phyloP scores from a whole-genome alignment of 306 rosid species.

The Trifolium dubium region DNA sequence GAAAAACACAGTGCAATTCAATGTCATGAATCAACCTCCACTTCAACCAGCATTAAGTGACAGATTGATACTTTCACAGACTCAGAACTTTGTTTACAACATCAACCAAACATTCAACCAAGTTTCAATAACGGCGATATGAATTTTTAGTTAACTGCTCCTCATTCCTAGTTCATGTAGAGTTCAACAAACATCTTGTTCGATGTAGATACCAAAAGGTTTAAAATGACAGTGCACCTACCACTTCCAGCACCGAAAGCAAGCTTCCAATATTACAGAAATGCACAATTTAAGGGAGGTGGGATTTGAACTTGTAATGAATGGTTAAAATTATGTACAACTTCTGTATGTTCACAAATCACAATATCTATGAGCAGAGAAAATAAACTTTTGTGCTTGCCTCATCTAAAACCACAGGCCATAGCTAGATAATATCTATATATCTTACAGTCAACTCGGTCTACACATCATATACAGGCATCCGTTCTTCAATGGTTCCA shows the following conservation, averaged over 20 bases:
- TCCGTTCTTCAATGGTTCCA: conserved; percentile 60
- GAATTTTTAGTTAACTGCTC: not conserved
- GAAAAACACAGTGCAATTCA: not conserved
- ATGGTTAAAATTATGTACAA: conserved; percentile 42
- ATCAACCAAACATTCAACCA: conserved; percentile 34
- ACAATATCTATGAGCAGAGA: conserved; percentile 32
- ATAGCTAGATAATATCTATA: conserved; percentile 35
- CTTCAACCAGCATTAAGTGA: not conserved
- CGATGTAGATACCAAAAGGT: not conserved
- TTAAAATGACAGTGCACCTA: not conserved
- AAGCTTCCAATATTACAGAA: not conserved
- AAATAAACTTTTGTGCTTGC: conserved; percentile 48
- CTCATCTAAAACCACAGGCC: conserved; percentile 62
- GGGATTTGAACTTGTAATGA: conserved; percentile 4
- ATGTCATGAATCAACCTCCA: not conserved
- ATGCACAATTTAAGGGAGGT: not conserved
- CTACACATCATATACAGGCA: conserved; percentile 75
- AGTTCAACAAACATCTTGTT: conserved; percentile 19
- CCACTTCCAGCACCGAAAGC: not conserved
- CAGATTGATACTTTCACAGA: not conserved
- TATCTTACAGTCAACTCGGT: conserved; percentile 35
- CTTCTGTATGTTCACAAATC: conserved; percentile 32
- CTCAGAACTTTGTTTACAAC: not conserved
- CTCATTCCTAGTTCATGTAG: not conserved
- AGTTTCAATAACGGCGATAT: not conserved